Base-by-base conservation (phyloP, 2,329 filamentous ascomycete genomes). In the Beauveria caledonica region DNA sequence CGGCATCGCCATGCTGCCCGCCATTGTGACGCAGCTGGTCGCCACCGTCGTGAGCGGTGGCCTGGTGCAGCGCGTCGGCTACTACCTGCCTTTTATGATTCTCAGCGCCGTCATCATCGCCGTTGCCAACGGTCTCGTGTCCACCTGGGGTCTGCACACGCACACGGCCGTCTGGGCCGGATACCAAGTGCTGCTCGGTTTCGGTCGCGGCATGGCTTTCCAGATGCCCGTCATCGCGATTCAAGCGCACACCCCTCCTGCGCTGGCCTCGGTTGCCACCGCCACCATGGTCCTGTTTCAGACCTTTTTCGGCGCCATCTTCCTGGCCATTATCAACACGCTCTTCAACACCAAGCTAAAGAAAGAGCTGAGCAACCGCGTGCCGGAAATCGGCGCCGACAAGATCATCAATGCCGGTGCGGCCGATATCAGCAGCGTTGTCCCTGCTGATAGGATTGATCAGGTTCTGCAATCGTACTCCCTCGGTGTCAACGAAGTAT, bases 221-320 rank as follows among this genome's bases (percentile, higher is more conserved):
- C 78, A 83, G 65, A 72, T 80, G 64, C 58, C 66, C 36, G 66
- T 68, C 27, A 66, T 72, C 9, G 69, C 70, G 1, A 66, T 72
- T 3, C 71, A 72, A 15, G 63, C 69, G 10, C 66, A 68, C 40
- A 60, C 67, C 0, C 63, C 59, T 1, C 63, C 69, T 0, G 64
- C 67, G 10, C 58, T 68, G 6, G 64, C 64, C 0, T 66, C 69
- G 0, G 66, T 72, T 15, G 69, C 64, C 1, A 71, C 67, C 23
- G 68, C 70, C 0, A 65, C 67, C 2, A 60, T 72, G 1, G 63
- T 63, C 58, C 66, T 79, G 63, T 69, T 71, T 45, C 77, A 80
- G 63, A 78, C 74, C 4, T 71, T 80, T 62, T 77, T 77, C 7
- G 76, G 78, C 17, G 76, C 80, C 2, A 70, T 82, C 23, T 77